A percentile compares a stretch with the other conserved stretches of the same genome.
phyloP scores from a whole-genome alignment of 176 grass and related monocot species.

The Tillandsia leiboldiana region DNA sequence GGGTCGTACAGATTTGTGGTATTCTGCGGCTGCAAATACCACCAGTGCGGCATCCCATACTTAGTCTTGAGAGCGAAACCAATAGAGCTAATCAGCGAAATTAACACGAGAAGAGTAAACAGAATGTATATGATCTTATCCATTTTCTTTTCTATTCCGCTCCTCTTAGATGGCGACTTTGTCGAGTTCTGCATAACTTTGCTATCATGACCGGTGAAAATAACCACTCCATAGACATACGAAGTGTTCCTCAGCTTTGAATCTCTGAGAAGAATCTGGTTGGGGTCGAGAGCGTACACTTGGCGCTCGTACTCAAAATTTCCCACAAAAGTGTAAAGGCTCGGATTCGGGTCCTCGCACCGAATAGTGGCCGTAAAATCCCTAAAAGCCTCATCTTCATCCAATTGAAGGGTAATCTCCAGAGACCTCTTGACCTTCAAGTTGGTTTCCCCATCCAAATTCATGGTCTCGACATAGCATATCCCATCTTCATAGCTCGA shows the following conservation, averaged over 20 bases:
- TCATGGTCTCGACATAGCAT: constrained; percentile 99
- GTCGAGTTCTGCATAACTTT: constrained; percentile 99
- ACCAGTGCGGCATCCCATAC: constrained; percentile 59
- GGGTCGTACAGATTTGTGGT: constrained; percentile 56
- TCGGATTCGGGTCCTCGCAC: constrained; percentile 96
- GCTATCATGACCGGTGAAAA: constrained; percentile 90
- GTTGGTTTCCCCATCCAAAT: constrained; percentile 92
- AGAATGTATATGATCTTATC: constrained; percentile 88
- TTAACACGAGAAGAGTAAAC: constrained; percentile 80
- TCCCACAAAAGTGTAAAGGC: constrained; percentile 75
- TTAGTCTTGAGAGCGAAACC: constrained; percentile 87
- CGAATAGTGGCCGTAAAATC: constrained; percentile 64
- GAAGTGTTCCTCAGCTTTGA: constrained; percentile 92
- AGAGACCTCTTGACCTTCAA: constrained; percentile 96
- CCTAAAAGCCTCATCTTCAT: constrained; percentile 64
- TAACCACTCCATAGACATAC: constrained; percentile 81
- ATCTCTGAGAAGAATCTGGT: constrained; percentile 89
- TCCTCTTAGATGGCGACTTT: constrained; percentile 81
- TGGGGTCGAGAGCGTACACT: constrained; percentile 66
- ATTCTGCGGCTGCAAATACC: constrained; percentile 68
- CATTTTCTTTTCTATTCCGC: constrained; percentile 94
- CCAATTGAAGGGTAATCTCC: constrained; percentile 64
- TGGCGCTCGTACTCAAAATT: constrained; percentile 91
- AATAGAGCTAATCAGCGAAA: constrained; percentile 86
- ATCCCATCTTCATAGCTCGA: constrained; percentile 97